Percentiles rank a stretch among this genome's conserved stretches.
phyloP scores from a whole-genome alignment of 495 filamentous ascomycete genomes.

The Amniculicola lignicola region DNA sequence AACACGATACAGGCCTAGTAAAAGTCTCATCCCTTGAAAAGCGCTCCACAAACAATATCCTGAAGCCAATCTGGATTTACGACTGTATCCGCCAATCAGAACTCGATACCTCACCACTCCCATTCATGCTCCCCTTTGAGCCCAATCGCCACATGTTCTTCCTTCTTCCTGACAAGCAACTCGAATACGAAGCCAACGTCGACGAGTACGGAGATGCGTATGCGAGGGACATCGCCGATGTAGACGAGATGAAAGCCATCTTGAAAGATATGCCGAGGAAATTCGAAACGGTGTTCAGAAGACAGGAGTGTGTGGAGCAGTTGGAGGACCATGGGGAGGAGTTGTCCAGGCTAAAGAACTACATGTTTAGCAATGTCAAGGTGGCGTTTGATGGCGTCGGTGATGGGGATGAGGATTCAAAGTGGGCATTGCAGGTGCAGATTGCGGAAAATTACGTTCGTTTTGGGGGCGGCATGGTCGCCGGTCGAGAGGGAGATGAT shows the following conservation, averaged over 20 bases:
- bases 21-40: conserved; percentile 82
- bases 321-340: conserved; percentile 57
- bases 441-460: conserved; percentile 22
- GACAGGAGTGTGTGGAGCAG: conserved; percentile 46
- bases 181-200: conserved; percentile 51
- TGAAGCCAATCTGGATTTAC: conserved; percentile 78
- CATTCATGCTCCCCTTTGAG: conserved; percentile 66
- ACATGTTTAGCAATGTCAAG: conserved; percentile 63
- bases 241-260: conserved; percentile 61
- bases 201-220: conserved; percentile 86
- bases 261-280: conserved; percentile 48
- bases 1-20: conserved; percentile 62
- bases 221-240: conserved; percentile 59
- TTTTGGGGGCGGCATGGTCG: conserved; percentile 33
- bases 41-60: conserved; percentile 61
- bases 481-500: too few species aligned
- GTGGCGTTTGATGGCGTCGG: conserved; percentile 54
- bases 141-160: conserved; percentile 62
- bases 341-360: conserved; percentile 52
- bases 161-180: conserved; percentile 46
- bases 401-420: not conserved
- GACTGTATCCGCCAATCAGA: conserved; percentile 72
- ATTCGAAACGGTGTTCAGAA: conserved; percentile 29
- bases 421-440: conserved; percentile 1
- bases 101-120: conserved; percentile 55